Conservation (phyloP, 352 stramenopile species). For the Thalassiosira oceanica region DNA sequence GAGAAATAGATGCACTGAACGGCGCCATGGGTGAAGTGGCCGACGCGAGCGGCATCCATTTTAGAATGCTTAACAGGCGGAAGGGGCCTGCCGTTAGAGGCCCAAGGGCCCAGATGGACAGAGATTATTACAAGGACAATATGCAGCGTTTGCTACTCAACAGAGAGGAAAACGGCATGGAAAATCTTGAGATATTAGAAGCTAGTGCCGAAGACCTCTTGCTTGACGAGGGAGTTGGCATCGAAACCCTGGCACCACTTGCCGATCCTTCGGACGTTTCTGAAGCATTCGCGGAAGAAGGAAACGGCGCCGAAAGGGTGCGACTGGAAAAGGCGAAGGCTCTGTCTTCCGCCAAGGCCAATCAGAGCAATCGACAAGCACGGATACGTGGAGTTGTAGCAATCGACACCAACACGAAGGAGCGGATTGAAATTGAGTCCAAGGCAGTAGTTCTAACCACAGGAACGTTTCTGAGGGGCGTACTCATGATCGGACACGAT, state of each 20-base stretch:
- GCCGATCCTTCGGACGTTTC: conserved; percentile 19
- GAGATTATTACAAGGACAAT: conserved; percentile 93
- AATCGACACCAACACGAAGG: conserved; percentile 53
- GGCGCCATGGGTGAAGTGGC: conserved; percentile 96
- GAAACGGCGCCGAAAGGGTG: conserved; percentile 3
- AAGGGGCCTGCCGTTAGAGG: conserved; percentile 83
- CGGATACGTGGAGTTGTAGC: conserved; percentile 68
- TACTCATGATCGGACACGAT: conserved; percentile 91
- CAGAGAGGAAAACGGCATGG: conserved; percentile 48
- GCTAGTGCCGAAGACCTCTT: conserved; percentile 94
- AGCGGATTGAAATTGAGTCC: conserved; percentile 61
- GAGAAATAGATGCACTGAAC: conserved; percentile 96
- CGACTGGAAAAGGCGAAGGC: conserved; percentile 28
- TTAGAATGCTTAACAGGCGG: conserved; percentile 93
- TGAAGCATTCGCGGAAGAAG: not conserved
- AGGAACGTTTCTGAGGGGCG: conserved; percentile 95
- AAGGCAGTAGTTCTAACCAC: conserved; percentile 92
- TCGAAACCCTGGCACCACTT: conserved; percentile 45
- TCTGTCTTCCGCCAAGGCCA: conserved; percentile 40
- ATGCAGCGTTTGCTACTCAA: conserved; percentile 88
- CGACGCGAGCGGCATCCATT: conserved; percentile 95
- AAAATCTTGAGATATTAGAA: conserved; percentile 91
- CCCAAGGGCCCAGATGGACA: conserved; percentile 93
- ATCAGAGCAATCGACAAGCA: conserved; percentile 29
- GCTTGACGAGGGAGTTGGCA: conserved; percentile 80